Conservation (phyloP, 768 basidiomycete genomes). For the Sporobolomyces phaffii region DNA sequence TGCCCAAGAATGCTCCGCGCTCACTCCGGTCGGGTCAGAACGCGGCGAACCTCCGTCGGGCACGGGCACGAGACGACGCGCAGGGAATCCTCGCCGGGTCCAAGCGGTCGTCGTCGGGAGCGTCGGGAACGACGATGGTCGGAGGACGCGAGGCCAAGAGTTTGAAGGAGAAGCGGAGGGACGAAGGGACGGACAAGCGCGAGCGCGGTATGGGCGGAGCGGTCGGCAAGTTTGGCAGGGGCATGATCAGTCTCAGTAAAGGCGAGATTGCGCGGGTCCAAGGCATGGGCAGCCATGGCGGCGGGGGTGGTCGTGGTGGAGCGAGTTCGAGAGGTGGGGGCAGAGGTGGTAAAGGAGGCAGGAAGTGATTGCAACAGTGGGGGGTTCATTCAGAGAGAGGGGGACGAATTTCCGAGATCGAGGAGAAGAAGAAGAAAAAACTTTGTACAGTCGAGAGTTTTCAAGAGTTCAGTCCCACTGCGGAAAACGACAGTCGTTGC, state of each 20-base stretch:
- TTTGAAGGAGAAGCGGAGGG: conserved; percentile 36
- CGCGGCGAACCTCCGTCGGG: conserved; percentile 34
- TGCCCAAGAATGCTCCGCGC: conserved; percentile 37
- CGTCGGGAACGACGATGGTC: too few species aligned
- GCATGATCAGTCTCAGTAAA: conserved; percentile 19
- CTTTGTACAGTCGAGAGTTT: too few species aligned
- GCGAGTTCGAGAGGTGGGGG: neutral
- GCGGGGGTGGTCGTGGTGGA: too few species aligned
- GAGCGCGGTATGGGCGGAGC: conserved; percentile 27
- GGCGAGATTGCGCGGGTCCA: conserved; percentile 24
- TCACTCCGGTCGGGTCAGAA: conserved; percentile 29
- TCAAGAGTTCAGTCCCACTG: conserved; percentile 24
- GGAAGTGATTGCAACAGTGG: neutral
- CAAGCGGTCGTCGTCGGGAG: neutral
- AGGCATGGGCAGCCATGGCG: neutral
- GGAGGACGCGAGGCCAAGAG: conserved; percentile 24
- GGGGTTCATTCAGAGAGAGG: neutral
- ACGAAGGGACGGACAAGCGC: conserved; percentile 31
- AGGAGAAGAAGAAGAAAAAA: neutral
- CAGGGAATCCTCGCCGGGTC: conserved; percentile 5
- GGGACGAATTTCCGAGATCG: neutral
- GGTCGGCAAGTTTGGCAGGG: conserved; percentile 30
- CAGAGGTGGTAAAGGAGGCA: neutral
- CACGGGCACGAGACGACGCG: conserved; percentile 29
- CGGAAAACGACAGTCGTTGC: too few species aligned